A percentile compares a stretch with the other conserved stretches of the same genome.
Evolutionary conservation across 2,329 filamentous ascomycete species (phyloP).

Genomic region (Arachnomyces sp.): DNA sequence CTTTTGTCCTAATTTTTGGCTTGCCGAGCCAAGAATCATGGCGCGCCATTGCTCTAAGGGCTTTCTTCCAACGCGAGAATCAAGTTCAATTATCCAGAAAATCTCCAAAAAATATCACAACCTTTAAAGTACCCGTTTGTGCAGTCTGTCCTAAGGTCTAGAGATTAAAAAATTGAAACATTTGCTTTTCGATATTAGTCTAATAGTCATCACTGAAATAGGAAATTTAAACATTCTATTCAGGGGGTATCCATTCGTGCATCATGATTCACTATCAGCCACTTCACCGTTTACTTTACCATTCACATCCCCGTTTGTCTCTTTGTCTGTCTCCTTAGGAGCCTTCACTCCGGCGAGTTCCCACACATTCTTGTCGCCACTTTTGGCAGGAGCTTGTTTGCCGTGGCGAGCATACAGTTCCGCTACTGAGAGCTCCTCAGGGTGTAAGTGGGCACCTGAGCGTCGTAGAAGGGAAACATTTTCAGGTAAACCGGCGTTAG

Average conservation of each 20-base stretch:
- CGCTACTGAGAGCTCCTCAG: conserved; percentile 47
- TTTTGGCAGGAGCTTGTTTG: conserved; percentile 27
- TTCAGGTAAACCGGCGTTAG: conserved; percentile 46
- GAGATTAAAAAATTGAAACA: too few relatives aligned
- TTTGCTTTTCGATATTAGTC: too few relatives aligned
- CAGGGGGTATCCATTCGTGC: neutral
- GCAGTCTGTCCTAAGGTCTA: too few relatives aligned
- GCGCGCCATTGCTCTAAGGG: too few relatives aligned
- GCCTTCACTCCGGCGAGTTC: conserved; percentile 33
- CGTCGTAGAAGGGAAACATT: conserved; percentile 47
- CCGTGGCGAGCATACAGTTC: conserved; percentile 34
- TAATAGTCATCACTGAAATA: too few relatives aligned
- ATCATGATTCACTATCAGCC: neutral
- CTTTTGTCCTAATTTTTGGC: too few relatives aligned
- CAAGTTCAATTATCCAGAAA: too few relatives aligned
- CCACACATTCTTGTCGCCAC: conserved; percentile 23
- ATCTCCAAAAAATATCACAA: too few relatives aligned
- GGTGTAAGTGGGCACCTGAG: conserved; percentile 52
- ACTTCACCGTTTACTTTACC: neutral
- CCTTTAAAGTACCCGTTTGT: too few relatives aligned
- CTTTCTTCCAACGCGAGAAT: too few relatives aligned
- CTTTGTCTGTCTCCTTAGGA: conserved; percentile 8
- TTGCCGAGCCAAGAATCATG: too few relatives aligned
- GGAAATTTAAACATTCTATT: too few relatives aligned
- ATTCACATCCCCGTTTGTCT: neutral